Evolutionary conservation across 305 asterid genomes (phyloP).

Genomic region (Andrographis paniculata): DNA sequence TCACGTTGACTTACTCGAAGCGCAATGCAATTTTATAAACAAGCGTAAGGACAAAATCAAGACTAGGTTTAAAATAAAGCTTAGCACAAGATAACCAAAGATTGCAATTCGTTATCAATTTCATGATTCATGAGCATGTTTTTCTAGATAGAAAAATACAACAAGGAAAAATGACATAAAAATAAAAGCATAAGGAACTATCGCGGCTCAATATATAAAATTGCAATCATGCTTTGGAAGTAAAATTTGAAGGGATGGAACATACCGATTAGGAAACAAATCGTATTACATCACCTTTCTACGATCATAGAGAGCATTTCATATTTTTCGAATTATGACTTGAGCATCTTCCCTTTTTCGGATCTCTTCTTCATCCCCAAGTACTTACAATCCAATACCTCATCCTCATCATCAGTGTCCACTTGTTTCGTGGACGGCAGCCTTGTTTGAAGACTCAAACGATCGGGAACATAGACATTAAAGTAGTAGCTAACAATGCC

Average conservation of each 20-base stretch:
- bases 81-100: not conserved
- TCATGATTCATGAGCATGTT: too few relatives aligned
- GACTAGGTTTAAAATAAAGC: not conserved
- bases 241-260: not conserved
- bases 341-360: constrained; percentile 5
- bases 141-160: too few relatives aligned
- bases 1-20: not conserved
- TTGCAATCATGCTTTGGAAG: not conserved
- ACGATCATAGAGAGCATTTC: constrained; percentile 30
- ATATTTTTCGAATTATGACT: constrained; percentile 18
- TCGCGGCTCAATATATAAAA: not conserved
- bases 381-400: constrained; percentile 23
- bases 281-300: constrained; percentile 15
- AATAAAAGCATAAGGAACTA: not conserved
- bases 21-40: not conserved
- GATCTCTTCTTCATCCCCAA: constrained; percentile 23
- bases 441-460: constrained; percentile 39
- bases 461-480: constrained; percentile 51
- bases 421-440: constrained; percentile 24
- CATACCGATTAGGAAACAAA: constrained; percentile 12
- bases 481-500: constrained; percentile 48
- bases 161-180: too few relatives aligned
- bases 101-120: too few relatives aligned
- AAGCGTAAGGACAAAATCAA: not conserved
- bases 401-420: constrained; percentile 48